phyloP scores from a whole-genome alignment of 257 asterid genomes.

The Nicotiana undulata region DNA sequence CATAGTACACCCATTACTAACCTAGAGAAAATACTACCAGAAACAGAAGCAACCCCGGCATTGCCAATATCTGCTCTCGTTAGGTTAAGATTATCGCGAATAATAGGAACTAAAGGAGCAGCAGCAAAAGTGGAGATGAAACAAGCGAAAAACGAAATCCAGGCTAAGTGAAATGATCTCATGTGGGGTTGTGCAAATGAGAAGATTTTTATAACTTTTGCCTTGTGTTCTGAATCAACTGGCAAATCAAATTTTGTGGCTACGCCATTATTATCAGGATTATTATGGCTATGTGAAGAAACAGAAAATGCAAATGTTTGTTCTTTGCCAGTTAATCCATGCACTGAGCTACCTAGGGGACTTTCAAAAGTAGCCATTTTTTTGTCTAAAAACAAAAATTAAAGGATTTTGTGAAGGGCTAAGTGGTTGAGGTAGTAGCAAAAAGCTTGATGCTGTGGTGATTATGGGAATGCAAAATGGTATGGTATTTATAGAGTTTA shows the following conservation, averaged over 20 bases:
- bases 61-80: conserved; percentile 47
- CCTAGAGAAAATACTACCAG: conserved; percentile 61
- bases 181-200: conserved; percentile 37
- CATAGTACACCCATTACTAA: conserved; percentile 57
- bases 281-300: not conserved
- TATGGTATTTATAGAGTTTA: conserved; percentile 1
- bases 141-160: conserved; percentile 64
- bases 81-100: conserved; percentile 47
- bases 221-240: conserved; percentile 29
- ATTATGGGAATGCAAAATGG: not conserved
- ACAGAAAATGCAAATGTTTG: conserved; percentile 12
- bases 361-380: conserved; percentile 4
- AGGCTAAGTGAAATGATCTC: conserved; percentile 59
- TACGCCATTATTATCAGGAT: not conserved
- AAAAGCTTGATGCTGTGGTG: not conserved
- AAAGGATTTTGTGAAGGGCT: not conserved
- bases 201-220: conserved; percentile 18
- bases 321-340: conserved; percentile 11
- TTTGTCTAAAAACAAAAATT: not conserved
- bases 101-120: conserved; percentile 58
- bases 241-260: conserved; percentile 18
- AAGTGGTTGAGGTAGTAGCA: not conserved
- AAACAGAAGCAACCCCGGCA: conserved; percentile 57
- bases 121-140: conserved; percentile 64
- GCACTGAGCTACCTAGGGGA: conserved; percentile 7